Evolutionary conservation across 106 monocot species (phyloP).

Genomic region (Agapanthus africanus): DNA sequence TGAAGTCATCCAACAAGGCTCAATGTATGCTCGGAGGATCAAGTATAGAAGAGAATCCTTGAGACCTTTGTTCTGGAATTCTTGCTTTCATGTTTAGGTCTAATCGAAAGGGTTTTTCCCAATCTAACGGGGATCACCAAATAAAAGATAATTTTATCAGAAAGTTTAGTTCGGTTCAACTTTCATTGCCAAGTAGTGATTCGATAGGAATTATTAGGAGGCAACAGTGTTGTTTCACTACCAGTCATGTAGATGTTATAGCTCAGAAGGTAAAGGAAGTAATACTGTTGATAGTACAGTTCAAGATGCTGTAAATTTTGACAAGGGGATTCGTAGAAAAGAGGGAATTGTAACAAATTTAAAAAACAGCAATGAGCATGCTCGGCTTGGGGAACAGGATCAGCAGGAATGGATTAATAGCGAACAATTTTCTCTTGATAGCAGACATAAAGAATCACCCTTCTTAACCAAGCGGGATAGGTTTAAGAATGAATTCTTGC

Average conservation of each 20-base stretch:
- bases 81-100: slow-evolving; percentile 3
- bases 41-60: slow-evolving; percentile 33
- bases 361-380: slow-evolving; percentile 46
- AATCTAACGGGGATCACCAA: not conserved
- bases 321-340: not conserved
- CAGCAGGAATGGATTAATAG: slow-evolving; percentile 81
- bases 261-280: slow-evolving; percentile 65
- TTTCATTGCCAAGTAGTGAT: not conserved
- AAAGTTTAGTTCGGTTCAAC: slow-evolving; percentile 18
- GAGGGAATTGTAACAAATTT: not conserved
- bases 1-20: too few species aligned
- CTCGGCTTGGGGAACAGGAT: slow-evolving; percentile 67
- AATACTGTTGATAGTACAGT: too few species aligned
- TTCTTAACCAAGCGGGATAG: slow-evolving; percentile 75
- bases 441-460: slow-evolving; percentile 59
- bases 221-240: not conserved
- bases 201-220: slow-evolving; percentile 6
- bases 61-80: too few species aligned
- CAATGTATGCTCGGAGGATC: slow-evolving; percentile 52
- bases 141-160: slow-evolving; percentile 12
- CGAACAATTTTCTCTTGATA: slow-evolving; percentile 45
- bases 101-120: not conserved
- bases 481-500: slow-evolving; percentile 82
- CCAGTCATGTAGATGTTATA: slow-evolving; percentile 37
- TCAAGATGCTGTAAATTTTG: slow-evolving; percentile 23